Base-by-base conservation (phyloP, 768 basidiomycete species). In the Zangia roseola region DNA sequence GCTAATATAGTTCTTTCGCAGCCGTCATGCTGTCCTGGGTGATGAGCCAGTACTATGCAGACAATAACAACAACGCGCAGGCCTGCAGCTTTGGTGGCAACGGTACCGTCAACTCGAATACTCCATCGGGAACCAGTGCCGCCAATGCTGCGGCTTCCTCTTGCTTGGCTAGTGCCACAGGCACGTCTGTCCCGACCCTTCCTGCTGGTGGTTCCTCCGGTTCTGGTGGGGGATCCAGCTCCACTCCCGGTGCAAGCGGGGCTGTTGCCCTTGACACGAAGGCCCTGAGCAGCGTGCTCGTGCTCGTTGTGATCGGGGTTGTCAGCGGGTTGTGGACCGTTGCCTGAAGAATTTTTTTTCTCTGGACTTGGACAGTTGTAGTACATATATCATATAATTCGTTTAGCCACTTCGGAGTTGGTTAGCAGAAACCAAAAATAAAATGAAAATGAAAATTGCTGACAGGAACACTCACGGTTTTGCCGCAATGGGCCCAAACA, bases 81-180 rank as follows among this genome's bases (percentile, higher is more conserved):
- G 75, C 88, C 8, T 95, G 93, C 70, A 80, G 78, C 71, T 95
- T 97, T 63, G 67, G 68, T 44, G 91, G 93, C 8, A 97, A 97
- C 62, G 93, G 84, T 6, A 91, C 89, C 14, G 73, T 91, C 54
- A 88, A 89, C 59, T 10, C 71, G 14, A 62, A 61, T 4, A 80
- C 81, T 14, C 76, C 85, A 25, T 63, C 84, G 7, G 61, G 66
- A 40, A 70, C 69, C 14, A 69, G 75, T 10, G 74, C 75, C 24
- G 80, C 81, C 35, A 72, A 72, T 48, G 69, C 81, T 31, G 85
- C 79, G 34, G 84, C 78, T 20, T 78, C 71, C 45, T 84, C 86
- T 13, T 92, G 89, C 61, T 68, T 90, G 46, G 64, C 87, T 17
- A 83, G 75, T 61, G 79, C 85, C 14, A 65, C 71, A 13, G 77